A percentile compares a stretch with the other conserved stretches of the same genome.
These are phyloP conservation scores for Camellia lanceoleosa DNA, from an alignment of 148 eudicot genomes.

Conservation along the genomic window DNA sequence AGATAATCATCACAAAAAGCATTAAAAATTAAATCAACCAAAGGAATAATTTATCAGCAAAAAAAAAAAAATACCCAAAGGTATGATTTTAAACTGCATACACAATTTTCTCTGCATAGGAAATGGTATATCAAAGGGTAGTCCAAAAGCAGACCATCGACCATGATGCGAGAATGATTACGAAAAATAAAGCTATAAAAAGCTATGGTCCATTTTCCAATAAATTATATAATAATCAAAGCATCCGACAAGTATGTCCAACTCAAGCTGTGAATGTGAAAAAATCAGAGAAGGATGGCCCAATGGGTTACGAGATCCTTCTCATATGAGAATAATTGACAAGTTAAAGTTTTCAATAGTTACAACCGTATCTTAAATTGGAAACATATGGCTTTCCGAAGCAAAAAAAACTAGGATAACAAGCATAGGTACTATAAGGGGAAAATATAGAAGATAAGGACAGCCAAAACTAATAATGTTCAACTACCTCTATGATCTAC, in stretches of 20 bases:
- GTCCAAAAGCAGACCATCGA: background rate
- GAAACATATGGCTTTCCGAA: background rate
- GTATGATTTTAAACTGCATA: background rate
- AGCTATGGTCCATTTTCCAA: background rate
- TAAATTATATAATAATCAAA: background rate
- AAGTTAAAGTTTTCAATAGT: background rate
- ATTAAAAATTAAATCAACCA: background rate
- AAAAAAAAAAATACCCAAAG: no score
- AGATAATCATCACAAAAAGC: background rate
- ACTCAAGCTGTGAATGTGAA: background rate
- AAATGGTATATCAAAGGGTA: background rate
- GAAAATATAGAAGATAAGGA: background rate
- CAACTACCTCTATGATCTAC: no score
- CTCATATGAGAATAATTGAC: background rate
- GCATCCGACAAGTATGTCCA: background rate
- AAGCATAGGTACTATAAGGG: background rate
- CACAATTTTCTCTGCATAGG: background rate
- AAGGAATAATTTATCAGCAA: background rate
- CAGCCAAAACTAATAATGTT: background rate
- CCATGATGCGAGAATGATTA: background rate
- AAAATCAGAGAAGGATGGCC: background rate
- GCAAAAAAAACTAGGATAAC: background rate
- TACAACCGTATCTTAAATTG: background rate
- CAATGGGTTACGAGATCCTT: background rate
- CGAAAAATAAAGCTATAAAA: no score